phyloP scores from a whole-genome alignment of 306 rosid genomes.

The Pueraria montana region DNA sequence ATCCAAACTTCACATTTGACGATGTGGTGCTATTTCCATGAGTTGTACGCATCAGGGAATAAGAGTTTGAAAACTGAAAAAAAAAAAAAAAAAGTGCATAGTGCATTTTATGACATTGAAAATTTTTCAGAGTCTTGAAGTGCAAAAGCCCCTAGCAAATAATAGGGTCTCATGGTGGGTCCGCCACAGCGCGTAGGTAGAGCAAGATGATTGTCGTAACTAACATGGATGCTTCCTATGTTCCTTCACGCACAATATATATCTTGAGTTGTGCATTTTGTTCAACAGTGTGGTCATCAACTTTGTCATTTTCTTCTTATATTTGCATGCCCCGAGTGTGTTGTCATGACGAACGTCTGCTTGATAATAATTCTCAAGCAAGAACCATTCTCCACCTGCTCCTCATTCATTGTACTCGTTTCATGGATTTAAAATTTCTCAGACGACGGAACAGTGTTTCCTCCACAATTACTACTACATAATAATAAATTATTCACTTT shows the following conservation, averaged over 20 bases:
- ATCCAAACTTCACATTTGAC: background rate
- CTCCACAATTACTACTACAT: background rate
- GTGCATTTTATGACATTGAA: background rate
- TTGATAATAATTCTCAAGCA: conserved; percentile 41
- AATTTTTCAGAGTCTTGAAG: background rate
- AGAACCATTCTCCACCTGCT: conserved; percentile 61
- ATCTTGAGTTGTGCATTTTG: conserved; percentile 3
- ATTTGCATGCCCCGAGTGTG: conserved; percentile 32
- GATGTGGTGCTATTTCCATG: background rate
- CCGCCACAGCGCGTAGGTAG: background rate
- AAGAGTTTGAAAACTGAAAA: background rate
- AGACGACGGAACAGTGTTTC: conserved; percentile 43
- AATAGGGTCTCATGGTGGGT: background rate
- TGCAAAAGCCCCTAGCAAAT: background rate
- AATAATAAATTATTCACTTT: background rate
- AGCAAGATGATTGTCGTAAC: background rate
- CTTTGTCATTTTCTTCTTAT: conserved; percentile 63
- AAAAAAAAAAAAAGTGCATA: background rate
- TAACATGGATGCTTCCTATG: conserved; percentile 35
- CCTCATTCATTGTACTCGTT: conserved; percentile 42
- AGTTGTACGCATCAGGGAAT: background rate
- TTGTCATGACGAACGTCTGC: conserved; percentile 35
- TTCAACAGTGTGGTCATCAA: conserved; percentile 49
- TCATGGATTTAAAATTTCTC: conserved; percentile 43
- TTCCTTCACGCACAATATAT: conserved; percentile 33